A percentile compares a stretch with the other conserved stretches of the same genome.
Conservation (phyloP, 2,329 filamentous ascomycete species). For the Coniochaeta prunicola region DNA sequence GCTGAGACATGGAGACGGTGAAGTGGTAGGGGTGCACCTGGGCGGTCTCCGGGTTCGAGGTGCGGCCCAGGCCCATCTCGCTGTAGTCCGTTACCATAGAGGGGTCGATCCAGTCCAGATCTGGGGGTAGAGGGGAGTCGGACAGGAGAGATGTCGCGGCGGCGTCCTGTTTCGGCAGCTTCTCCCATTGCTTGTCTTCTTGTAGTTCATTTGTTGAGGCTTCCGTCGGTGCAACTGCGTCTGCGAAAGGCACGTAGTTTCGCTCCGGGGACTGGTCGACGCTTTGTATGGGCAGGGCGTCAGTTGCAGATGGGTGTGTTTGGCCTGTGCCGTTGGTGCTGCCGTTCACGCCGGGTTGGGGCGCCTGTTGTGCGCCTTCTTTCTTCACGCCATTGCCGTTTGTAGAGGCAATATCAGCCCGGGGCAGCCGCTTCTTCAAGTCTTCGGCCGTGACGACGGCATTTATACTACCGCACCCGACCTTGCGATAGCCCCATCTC, state of each 20-base stretch:
- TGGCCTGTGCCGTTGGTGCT: not conserved
- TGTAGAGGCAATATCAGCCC: not conserved
- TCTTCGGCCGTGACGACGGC: conserved; percentile 22
- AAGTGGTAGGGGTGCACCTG: conserved; percentile 93
- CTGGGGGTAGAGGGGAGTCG: conserved; percentile 59
- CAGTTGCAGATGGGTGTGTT: conserved; percentile 7
- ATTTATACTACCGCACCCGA: conserved; percentile 61
- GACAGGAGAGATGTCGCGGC: conserved; percentile 39
- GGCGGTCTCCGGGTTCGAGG: conserved; percentile 56
- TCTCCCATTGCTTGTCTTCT: conserved; percentile 47
- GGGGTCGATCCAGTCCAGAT: conserved; percentile 77
- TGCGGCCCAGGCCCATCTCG: conserved; percentile 65
- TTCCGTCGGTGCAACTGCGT: not conserved
- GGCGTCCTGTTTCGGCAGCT: conserved; percentile 51
- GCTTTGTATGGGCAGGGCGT: conserved; percentile 14
- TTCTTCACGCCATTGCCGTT: not conserved
- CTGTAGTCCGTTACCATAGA: conserved; percentile 64
- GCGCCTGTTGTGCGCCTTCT: not conserved
- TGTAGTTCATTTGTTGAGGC: conserved; percentile 2
- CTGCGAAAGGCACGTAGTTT: not conserved
- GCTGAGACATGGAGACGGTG: conserved; percentile 72
- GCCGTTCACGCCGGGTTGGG: not conserved
- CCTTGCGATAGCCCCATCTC: conserved; percentile 77
- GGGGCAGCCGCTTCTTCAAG: conserved; percentile 3
- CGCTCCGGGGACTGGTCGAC: not conserved